These are phyloP conservation scores for Cladosporium oxysporum DNA, from an alignment of 2,329 filamentous ascomycete species.

Conservation along the genomic window DNA sequence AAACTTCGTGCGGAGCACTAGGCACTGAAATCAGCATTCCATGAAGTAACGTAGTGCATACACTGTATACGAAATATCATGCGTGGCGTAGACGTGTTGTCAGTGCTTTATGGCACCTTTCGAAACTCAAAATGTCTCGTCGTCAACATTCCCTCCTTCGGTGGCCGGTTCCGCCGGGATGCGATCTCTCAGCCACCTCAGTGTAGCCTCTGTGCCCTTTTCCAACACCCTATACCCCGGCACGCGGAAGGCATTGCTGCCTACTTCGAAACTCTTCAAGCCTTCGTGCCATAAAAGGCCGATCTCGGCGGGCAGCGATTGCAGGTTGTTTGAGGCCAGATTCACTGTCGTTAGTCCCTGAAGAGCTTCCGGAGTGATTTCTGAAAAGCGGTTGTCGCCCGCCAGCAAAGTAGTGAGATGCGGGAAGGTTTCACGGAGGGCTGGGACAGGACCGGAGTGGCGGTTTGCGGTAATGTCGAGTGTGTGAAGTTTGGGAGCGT, in stretches of 20 bases:
- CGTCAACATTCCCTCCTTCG: background rate
- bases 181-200: conserved; percentile 77
- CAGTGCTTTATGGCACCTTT: background rate
- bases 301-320: conserved; percentile 75
- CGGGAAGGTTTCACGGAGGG: conserved; percentile 68
- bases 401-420: conserved; percentile 69
- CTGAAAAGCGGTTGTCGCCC: conserved; percentile 75
- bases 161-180: conserved; percentile 44
- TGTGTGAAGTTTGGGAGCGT: conserved; percentile 73
- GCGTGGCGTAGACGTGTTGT: background rate
- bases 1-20: background rate
- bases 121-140: conserved; percentile 10
- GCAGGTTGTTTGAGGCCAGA: conserved; percentile 81
- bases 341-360: conserved; percentile 75
- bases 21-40: background rate
- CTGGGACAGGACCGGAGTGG: conserved; percentile 67
- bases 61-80: conserved; percentile 10
- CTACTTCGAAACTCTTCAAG: conserved; percentile 71
- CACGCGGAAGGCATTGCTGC: conserved; percentile 84
- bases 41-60: background rate
- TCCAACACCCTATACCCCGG: conserved; percentile 82
- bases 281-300: conserved; percentile 71
- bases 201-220: conserved; percentile 80
- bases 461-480: conserved; percentile 83
- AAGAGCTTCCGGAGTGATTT: conserved; percentile 68